Base-by-base conservation (phyloP, 768 basidiomycete genomes). In the Lenzites betulinus region DNA sequence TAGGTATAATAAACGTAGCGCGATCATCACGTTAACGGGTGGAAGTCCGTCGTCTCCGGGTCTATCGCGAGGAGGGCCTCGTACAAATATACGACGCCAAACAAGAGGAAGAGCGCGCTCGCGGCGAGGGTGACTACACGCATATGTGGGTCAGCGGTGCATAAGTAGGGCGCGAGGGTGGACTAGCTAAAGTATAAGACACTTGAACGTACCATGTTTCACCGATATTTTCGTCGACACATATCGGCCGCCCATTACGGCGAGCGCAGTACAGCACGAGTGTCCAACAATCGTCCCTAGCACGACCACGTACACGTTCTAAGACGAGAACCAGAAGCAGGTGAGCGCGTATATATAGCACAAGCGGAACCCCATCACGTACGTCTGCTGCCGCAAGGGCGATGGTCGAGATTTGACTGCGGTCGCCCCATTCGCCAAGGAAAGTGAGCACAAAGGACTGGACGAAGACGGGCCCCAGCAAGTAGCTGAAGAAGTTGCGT, bases 401-500 rank as follows among this genome's bases (percentile, higher is more conserved):
- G 63, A 98, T 96, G 2, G 97, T 99, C 1, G 97, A 90, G 67
- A 99, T 93, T 77, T 99, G 96, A n/a, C 93, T 96, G 54, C 96
- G 78, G 76, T 98, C 97, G 0, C 97, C 96, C 97, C 97, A 99
- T 76, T 99, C 97, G 11, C 95, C 97, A n/a, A 99, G 79, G 75
- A 98, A 98, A 0, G 97, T 98, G 60, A 99, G 79, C 35, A 96
- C 78, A 69, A 99, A 98, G 0, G 93, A 86, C 74, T 99, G 95
- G 2, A 95, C 94, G 69, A 98, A 96, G 1, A 97, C n/a, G n/a
- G n/a, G n/a, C n/a, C n/a, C n/a, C n/a, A n/a, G n/a, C n/a, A n/a
- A n/a, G n/a, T n/a, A n/a, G n/a, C n/a, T n/a, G 71, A 85, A 89
- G 67, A 94, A 88, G 71, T 95, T 95, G 66, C 93, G 82, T 5